phyloP scores from a whole-genome alignment of 352 stramenopile species.

The Phytophthora agathidicida region DNA sequence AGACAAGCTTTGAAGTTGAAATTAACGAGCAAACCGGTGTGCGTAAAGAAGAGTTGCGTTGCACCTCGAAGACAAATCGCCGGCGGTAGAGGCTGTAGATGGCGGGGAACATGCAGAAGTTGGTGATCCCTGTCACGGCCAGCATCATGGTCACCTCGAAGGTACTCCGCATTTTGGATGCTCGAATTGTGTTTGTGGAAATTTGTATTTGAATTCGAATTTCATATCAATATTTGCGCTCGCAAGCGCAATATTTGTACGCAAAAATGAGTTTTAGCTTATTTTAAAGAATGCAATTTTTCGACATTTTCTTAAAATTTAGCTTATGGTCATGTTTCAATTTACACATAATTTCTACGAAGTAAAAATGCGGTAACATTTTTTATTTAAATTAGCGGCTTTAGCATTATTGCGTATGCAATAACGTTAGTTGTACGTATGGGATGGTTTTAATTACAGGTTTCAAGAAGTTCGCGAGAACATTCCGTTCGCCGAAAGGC shows the following conservation, averaged over 20 bases:
- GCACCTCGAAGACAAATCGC: constrained; percentile 79
- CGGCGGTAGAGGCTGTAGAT: constrained; percentile 61
- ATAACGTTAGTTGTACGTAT: constrained; percentile 23
- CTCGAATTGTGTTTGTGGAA: background rate
- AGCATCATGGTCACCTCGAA: constrained; percentile 80
- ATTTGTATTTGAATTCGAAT: background rate
- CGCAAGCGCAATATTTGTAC: background rate
- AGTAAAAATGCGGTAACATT: too few species aligned
- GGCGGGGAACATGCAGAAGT: constrained; percentile 81
- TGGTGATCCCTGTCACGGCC: constrained; percentile 72
- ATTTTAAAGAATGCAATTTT: too few species aligned
- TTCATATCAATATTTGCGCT: background rate
- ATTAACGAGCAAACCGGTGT: too few species aligned
- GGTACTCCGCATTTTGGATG: constrained; percentile 51
- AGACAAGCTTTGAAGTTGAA: too few species aligned
- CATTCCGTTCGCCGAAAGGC: constrained; percentile 60
- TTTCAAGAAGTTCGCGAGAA: background rate
- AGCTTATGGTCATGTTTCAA: too few species aligned
- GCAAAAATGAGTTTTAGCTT: too few species aligned
- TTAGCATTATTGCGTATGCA: too few species aligned
- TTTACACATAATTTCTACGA: too few species aligned
- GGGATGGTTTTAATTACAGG: background rate
- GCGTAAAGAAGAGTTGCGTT: background rate
- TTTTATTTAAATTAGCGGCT: too few species aligned
- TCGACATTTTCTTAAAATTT: too few species aligned